These are phyloP conservation scores for Fusarium sp. DNA, from an alignment of 2,329 filamentous ascomycete species.

Conservation along the genomic window DNA sequence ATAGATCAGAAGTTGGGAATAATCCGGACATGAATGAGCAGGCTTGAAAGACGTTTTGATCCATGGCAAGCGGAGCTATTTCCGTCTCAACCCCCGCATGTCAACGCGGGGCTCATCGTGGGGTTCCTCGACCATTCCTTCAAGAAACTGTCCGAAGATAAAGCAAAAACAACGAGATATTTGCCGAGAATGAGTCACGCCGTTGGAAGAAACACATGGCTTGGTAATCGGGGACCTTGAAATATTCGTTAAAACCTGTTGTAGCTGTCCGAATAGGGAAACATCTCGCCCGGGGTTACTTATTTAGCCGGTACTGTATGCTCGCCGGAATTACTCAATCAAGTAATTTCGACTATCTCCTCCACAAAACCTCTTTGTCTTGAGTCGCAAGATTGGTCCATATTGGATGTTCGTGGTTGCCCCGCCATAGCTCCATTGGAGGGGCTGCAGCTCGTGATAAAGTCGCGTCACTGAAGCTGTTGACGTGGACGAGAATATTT, in stretches of 20 bases:
- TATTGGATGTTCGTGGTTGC: constrained; percentile 26
- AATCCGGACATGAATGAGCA: not conserved
- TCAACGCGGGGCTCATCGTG: not conserved
- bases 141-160: not conserved
- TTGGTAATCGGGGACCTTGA: not conserved
- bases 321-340: constrained; percentile 23
- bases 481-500: not conserved
- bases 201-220: not conserved
- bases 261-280: no score
- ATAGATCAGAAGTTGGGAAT: constrained; percentile 5
- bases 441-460: constrained; percentile 30
- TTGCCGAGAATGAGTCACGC: not conserved
- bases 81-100: not conserved
- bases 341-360: constrained; percentile 28
- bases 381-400: constrained; percentile 4
- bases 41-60: constrained; percentile 4
- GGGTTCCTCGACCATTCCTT: not conserved
- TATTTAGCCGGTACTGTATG: constrained; percentile 6
- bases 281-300: no score
- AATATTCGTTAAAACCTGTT: not conserved
- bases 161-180: not conserved
- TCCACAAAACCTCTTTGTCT: constrained; percentile 15
- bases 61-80: not conserved
- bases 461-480: constrained; percentile 29
- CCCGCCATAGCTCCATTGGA: constrained; percentile 33